Base-by-base conservation (phyloP, 495 filamentous ascomycete species). In the Apiosordaria backusii region DNA sequence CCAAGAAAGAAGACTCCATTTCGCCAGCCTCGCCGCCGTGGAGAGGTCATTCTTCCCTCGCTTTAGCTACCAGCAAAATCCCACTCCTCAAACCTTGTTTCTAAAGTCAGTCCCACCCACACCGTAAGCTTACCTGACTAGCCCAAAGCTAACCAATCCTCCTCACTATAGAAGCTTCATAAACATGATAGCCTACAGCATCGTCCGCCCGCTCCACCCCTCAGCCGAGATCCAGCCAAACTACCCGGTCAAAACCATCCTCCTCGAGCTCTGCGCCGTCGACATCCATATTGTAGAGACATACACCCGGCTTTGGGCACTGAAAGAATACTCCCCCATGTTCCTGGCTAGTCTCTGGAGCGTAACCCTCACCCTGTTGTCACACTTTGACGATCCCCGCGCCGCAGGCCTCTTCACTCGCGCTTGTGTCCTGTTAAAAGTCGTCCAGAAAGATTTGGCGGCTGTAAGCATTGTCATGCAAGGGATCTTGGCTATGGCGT, bases 341-440 rank as follows among this genome's bases (percentile, higher is more conserved):
- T 3, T 64, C 10, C 53, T 61, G 24, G 45, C 23, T 6, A 57
- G 68, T 1, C 23, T 61, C 13, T 63, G 50, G 50, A 29, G 18
- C 27, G 45, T 55, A 19, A 79, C 79, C 40, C 69, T 75, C 10
- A 62, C 60, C 18, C 22, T 67, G 9, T 4, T 62, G 18, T 9
- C 52, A 4, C 72, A 71, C 68, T 77, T 79, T 62, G 77, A 77
- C 69, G 66, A 73, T 55, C 54, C 72, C 18, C 67, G 71, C 26
- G 71, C 74, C 7, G 70, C 71, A 9, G 68, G 72, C 0, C 26
- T 79, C 23, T 69, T 65, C 35, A 65, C 67, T 9, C 45, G 63
- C 16, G 67, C 27, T 3, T 59, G 53, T 6, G 29, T 53, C 21
- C 9, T 69, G 52, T 18, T 69, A 45, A 7, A 15, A 0, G 15